A percentile compares a stretch with the other conserved stretches of the same genome.
phyloP scores from a whole-genome alignment of 805 yeast genomes.

The Scheffersomyces coipomensis region DNA sequence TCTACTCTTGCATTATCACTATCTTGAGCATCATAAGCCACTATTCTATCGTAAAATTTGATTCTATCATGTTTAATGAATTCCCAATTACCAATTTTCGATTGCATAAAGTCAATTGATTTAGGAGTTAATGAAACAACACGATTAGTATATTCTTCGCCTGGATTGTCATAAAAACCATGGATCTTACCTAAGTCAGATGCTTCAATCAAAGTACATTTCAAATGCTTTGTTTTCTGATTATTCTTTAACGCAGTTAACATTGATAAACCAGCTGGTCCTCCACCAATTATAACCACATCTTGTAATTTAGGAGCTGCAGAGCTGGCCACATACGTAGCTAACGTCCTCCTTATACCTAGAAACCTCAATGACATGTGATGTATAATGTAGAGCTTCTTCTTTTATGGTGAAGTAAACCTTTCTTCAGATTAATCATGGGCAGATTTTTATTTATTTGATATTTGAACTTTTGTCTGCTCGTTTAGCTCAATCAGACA shows the following conservation, averaged over 20 bases:
- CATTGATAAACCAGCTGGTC: conserved; percentile 92
- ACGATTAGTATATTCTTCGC: conserved; percentile 65
- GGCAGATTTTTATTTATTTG: too few relatives aligned
- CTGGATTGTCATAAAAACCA: conserved; percentile 43
- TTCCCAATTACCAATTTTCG: conserved; percentile 73
- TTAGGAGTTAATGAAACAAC: conserved; percentile 86
- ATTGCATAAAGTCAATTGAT: conserved; percentile 60
- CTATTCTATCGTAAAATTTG: conserved; percentile 75
- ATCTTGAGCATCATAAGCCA: conserved; percentile 82
- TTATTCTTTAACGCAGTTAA: conserved; percentile 78
- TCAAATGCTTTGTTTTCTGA: conserved; percentile 55
- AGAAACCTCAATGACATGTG: too few relatives aligned
- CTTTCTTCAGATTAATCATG: too few relatives aligned
- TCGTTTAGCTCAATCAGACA: too few relatives aligned
- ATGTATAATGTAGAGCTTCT: too few relatives aligned
- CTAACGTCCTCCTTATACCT: not conserved
- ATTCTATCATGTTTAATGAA: conserved; percentile 67
- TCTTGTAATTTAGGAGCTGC: conserved; percentile 40
- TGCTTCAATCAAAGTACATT: conserved; percentile 74
- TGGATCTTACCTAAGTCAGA: conserved; percentile 53
- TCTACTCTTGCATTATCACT: conserved; percentile 56
- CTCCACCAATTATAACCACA: conserved; percentile 90
- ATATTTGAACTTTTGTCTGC: too few relatives aligned
- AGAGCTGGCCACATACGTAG: not conserved
- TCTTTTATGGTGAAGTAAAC: too few relatives aligned